Conservation (phyloP, 495 filamentous ascomycete genomes). For the Filosporella fistucella region DNA sequence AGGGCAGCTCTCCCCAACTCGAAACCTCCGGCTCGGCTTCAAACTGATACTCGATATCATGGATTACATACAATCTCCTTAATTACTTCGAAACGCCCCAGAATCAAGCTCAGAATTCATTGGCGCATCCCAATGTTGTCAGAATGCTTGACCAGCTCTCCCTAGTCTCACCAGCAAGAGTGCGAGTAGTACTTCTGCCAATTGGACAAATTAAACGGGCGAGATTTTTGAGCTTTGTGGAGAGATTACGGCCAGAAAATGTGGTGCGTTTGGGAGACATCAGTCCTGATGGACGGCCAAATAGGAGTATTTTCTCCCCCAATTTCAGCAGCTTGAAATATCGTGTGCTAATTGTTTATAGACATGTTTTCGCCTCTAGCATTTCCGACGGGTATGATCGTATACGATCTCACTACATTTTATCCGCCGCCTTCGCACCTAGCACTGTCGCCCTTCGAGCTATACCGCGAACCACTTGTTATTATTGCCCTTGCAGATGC, state of each 20-base stretch:
- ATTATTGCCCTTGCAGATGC: slow-evolving; percentile 79
- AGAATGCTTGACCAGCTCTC: slow-evolving; percentile 86
- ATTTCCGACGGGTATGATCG: slow-evolving; percentile 81
- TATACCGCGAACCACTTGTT: slow-evolving; percentile 74
- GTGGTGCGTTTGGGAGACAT: slow-evolving; percentile 87
- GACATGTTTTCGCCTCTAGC: slow-evolving; percentile 94
- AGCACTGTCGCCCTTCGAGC: slow-evolving; percentile 77
- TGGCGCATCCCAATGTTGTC: slow-evolving; percentile 32
- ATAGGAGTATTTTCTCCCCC: slow-evolving; percentile 62
- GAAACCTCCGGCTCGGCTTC: no score
- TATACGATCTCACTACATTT: slow-evolving; percentile 84
- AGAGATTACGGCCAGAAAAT: slow-evolving; percentile 72
- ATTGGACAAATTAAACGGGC: slow-evolving; percentile 79
- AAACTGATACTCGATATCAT: not conserved
- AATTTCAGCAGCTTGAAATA: not conserved
- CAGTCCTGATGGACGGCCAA: slow-evolving; percentile 78
- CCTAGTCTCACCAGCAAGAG: slow-evolving; percentile 82
- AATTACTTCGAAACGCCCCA: not conserved
- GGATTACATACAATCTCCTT: slow-evolving; percentile 2
- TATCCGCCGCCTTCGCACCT: slow-evolving; percentile 72
- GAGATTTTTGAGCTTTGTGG: slow-evolving; percentile 73
- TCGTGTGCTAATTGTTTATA: slow-evolving; percentile 30
- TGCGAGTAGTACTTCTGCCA: slow-evolving; percentile 78
- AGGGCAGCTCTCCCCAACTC: no score
- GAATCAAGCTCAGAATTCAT: not conserved